Evolutionary conservation across 495 filamentous ascomycete species (phyloP), one percentile per base, ranked within the genome.

Genomic region (Collariella sp.): DNA sequence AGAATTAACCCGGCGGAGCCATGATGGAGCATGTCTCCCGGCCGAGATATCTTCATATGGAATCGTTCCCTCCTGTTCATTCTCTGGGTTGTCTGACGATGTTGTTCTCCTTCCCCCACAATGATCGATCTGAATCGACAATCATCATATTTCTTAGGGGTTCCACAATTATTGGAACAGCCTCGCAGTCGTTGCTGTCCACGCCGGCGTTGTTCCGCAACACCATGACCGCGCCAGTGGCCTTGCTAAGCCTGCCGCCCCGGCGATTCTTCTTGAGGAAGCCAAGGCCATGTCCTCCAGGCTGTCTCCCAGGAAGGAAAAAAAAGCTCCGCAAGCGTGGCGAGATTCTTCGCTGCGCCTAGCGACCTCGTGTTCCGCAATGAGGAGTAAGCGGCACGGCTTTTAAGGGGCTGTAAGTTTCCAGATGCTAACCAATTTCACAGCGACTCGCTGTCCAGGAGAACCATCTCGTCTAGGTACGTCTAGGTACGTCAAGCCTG

Each of bases 401-500:
- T 10, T 2, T 20, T 20, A n/a, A n/a, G n/a, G n/a, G 20, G 4
- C 19, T 12, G 13, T 19, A 19, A 23, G 6, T 24, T n/a, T 43
- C 9, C 26, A 1, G 7, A 2, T 9, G 36, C 24, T 42, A 20
- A 56, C 15, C 13, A 23, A 9, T 23, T 19, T 13, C 34, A 46
- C 38, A 83, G 81, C 72, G 69, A 71, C 31, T 59, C 71, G 1
- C 68, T 84, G 6, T 57, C 62, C 7, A 52, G 46, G 12, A 9
- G n/a, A n/a, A n/a, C n/a, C n/a, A n/a, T n/a, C n/a, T n/a, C n/a
- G n/a, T n/a, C n/a, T n/a, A n/a, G 0, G 69, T 87, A 60, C 75
- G 76, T 42, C 79, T 71, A 36, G 65, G 12, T 88, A 84, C 57
- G 83, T 82, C 54, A 64, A 77, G 23, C 81, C 86, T 1, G 78